Conservation (phyloP, 768 basidiomycete species). For the Lactarius evosmus region DNA sequence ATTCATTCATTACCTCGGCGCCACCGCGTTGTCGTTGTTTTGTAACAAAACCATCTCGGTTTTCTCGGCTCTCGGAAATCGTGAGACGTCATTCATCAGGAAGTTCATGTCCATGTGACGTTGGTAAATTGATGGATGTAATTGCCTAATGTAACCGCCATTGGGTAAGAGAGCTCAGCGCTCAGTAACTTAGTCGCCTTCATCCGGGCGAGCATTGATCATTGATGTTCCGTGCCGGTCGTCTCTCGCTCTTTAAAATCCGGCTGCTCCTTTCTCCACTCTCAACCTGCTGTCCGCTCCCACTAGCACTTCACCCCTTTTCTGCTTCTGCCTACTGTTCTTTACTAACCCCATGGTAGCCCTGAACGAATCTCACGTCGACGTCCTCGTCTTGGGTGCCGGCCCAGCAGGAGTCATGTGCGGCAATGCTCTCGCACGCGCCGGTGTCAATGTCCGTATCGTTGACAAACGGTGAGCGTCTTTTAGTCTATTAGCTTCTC, state of each 20-base stretch:
- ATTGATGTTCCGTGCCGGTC: background rate
- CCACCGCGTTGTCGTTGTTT: background rate
- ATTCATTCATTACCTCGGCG: background rate
- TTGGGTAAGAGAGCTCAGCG: background rate
- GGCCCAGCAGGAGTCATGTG: constrained; percentile 67
- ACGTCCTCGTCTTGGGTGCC: constrained; percentile 62
- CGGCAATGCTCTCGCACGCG: constrained; percentile 55
- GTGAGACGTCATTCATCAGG: background rate
- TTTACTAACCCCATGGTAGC: constrained; percentile 2
- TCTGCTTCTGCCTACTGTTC: background rate
- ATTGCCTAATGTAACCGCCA: background rate
- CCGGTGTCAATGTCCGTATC: constrained; percentile 57
- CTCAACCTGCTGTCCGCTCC: background rate
- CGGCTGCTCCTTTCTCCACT: background rate
- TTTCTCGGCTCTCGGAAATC: background rate
- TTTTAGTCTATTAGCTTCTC: background rate
- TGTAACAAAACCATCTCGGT: background rate
- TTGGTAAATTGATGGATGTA: background rate
- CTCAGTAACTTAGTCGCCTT: background rate
- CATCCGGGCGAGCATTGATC: background rate
- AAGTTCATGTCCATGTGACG: background rate
- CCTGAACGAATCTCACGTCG: constrained; percentile 42
- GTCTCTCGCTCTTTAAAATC: background rate
- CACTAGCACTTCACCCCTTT: background rate
- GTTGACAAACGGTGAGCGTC: constrained; percentile 51